These are phyloP conservation scores for Scedosporium apiospermum DNA, from an alignment of 2,329 filamentous ascomycete species.

Conservation along the genomic window DNA sequence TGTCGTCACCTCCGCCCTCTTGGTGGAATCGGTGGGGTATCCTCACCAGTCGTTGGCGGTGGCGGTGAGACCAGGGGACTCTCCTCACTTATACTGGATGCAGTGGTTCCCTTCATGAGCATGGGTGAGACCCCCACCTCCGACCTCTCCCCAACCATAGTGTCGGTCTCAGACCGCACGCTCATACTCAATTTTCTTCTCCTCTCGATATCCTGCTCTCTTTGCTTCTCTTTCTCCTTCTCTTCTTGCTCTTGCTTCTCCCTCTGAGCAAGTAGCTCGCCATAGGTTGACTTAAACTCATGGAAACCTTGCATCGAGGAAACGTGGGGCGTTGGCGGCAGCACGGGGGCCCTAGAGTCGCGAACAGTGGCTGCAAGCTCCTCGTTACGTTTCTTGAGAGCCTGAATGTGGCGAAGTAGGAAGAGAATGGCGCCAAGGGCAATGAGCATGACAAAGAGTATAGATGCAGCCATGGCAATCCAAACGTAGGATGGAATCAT, in stretches of 20 bases:
- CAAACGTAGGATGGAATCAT: slow-evolving; percentile 14
- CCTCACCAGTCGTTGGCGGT: background rate
- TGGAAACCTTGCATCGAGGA: background rate
- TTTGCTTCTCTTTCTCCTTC: background rate
- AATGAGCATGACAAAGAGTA: slow-evolving; percentile 13
- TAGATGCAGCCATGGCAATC: slow-evolving; percentile 15
- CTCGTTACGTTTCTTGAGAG: slow-evolving; percentile 9
- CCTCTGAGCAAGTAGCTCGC: background rate
- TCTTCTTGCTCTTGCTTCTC: background rate
- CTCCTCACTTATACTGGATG: background rate
- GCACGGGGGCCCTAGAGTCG: slow-evolving; percentile 1
- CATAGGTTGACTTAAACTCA: background rate
- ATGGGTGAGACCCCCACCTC: background rate
- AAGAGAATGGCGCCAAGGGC: slow-evolving; percentile 11
- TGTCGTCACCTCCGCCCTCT: background rate
- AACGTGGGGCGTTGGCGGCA: slow-evolving; percentile 2
- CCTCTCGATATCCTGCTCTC: background rate
- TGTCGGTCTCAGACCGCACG: background rate
- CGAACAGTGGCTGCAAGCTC: background rate
- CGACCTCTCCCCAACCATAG: background rate
- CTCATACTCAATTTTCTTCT: background rate
- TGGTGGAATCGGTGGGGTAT: background rate
- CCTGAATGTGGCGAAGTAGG: slow-evolving; percentile 14
- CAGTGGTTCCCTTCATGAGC: background rate
- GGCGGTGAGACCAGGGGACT: background rate